These are phyloP conservation scores for Podospora comata DNA, from an alignment of 495 filamentous ascomycete species.

Conservation along the genomic window DNA sequence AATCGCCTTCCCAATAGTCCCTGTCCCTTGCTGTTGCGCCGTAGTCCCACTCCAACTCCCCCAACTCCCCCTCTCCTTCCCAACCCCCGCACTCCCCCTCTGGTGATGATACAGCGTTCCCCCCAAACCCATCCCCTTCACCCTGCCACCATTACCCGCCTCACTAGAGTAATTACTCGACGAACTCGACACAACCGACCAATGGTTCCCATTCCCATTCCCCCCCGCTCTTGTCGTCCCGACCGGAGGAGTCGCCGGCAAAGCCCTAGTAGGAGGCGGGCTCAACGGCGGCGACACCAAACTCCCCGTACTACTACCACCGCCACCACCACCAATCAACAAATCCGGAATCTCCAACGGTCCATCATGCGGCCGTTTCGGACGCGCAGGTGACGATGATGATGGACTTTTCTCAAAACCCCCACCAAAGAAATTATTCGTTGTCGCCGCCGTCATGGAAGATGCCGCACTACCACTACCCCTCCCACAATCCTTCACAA, in stretches of 20 bases:
- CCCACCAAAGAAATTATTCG: background rate
- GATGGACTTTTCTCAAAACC: background rate
- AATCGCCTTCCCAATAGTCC: background rate
- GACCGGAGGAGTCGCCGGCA: constrained; percentile 6
- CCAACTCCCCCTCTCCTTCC: constrained; percentile 19
- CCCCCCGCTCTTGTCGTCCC: background rate
- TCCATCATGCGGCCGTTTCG: constrained; percentile 33
- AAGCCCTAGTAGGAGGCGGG: constrained; percentile 20
- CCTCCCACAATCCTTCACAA: background rate
- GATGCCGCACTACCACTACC: background rate
- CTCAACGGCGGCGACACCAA: constrained; percentile 21
- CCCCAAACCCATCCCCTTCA: background rate
- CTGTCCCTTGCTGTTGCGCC: background rate
- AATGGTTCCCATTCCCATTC: background rate
- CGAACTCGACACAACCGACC: background rate
- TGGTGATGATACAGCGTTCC: background rate
- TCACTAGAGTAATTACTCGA: background rate
- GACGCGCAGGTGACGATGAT: constrained; percentile 26
- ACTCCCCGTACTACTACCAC: constrained; percentile 11
- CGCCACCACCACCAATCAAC: constrained; percentile 26
- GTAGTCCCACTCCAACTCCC: constrained; percentile 25
- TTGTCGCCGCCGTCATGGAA: background rate
- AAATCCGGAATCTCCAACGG: constrained; percentile 34
- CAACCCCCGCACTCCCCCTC: background rate
- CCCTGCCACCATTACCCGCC: background rate